A percentile compares a stretch with the other conserved stretches of the same genome.
Evolutionary conservation across 768 basidiomycete species (phyloP).

Genomic region (Nidularia pulvinata): DNA sequence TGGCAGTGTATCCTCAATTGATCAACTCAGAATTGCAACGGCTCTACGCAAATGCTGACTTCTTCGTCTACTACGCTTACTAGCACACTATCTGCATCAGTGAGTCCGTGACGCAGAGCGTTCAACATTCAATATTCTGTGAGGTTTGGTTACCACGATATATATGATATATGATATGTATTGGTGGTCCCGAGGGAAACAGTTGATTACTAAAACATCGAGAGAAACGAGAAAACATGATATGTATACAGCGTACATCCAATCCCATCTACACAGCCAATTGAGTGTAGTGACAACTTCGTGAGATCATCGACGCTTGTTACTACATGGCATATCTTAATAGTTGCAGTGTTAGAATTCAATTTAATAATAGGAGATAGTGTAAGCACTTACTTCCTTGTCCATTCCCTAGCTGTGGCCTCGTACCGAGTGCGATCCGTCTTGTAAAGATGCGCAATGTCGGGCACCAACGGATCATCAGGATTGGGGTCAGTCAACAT

Average conservation of each 20-base stretch:
- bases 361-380: slow-evolving; percentile 1
- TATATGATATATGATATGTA: slow-evolving; percentile 1
- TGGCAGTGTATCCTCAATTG: too few species aligned
- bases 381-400: slow-evolving; percentile 81
- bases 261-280: slow-evolving; percentile 24
- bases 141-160: too few species aligned
- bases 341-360: slow-evolving; percentile 5
- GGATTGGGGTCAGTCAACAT: slow-evolving; percentile 99
- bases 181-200: slow-evolving; percentile 15
- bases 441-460: slow-evolving; percentile 99
- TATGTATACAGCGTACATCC: slow-evolving; percentile 27
- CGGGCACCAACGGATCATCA: slow-evolving; percentile 98
- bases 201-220: slow-evolving; percentile 25
- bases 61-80: too few species aligned
- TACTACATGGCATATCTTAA: slow-evolving; percentile 36
- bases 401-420: slow-evolving; percentile 99
- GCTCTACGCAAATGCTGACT: too few species aligned
- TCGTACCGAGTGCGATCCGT: slow-evolving; percentile 97
- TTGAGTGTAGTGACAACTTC: slow-evolving; percentile 17
- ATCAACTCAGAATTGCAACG: too few species aligned
- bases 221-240: slow-evolving; percentile 18
- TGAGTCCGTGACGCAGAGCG: too few species aligned
- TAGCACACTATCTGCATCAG: too few species aligned
- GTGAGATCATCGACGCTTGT: neutral
- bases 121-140: too few species aligned